Evolutionary conservation across 345 rosid genomes (phyloP).

Genomic region (Pistacia integerrima): DNA sequence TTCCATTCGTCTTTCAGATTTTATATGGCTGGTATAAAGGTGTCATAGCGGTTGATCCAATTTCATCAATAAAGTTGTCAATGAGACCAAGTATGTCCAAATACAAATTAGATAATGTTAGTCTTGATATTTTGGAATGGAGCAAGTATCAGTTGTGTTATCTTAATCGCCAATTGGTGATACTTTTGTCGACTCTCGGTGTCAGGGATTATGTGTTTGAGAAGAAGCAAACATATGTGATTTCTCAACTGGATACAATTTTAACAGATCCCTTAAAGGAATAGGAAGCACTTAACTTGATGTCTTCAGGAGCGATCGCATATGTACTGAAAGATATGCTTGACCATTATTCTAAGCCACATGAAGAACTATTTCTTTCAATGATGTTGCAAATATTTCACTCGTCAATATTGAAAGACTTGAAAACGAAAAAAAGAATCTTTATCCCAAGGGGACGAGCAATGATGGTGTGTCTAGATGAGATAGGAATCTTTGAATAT

Average conservation of each 20-base stretch:
- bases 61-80: conserved; percentile 44
- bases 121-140: conserved; percentile 53
- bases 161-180: conserved; percentile 62
- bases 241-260: conserved; percentile 20
- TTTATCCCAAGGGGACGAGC: conserved; percentile 23
- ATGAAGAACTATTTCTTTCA: conserved; percentile 26
- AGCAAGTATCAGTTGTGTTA: conserved; percentile 55
- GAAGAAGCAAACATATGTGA: conserved; percentile 23
- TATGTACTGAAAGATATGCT: conserved; percentile 26
- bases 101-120: conserved; percentile 29
- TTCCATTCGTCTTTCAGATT: not conserved
- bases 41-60: conserved; percentile 67
- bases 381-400: conserved; percentile 27
- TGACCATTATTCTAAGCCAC: conserved; percentile 16
- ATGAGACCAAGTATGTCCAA: conserved; percentile 43
- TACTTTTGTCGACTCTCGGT: conserved; percentile 59
- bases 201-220: conserved; percentile 26
- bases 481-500: conserved; percentile 26
- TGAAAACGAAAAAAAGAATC: conserved; percentile 23
- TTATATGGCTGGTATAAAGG: conserved; percentile 46
- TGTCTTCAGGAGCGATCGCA: conserved; percentile 14
- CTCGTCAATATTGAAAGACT: conserved; percentile 26
- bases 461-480: conserved; percentile 38
- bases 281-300: conserved; percentile 27
- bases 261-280: conserved; percentile 20